phyloP scores from a whole-genome alignment of 2,329 filamentous ascomycete genomes.

The Paecilomyces formosus region DNA sequence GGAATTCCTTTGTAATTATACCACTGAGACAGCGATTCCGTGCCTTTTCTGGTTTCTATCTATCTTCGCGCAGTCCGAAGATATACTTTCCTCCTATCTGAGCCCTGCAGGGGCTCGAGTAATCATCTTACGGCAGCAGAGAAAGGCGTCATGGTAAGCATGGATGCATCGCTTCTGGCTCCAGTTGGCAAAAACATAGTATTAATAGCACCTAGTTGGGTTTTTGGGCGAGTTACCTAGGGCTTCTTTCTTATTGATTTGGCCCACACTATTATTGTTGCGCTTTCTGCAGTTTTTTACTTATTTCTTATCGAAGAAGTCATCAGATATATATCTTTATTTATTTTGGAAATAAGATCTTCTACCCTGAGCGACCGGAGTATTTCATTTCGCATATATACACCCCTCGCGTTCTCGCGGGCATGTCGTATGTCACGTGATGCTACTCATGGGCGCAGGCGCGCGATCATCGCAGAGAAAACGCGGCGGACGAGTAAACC shows the following conservation, averaged over 20 bases:
- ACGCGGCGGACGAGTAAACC: not conserved
- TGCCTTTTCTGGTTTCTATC: slow-evolving; percentile 8
- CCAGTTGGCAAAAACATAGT: not conserved
- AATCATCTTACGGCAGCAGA: slow-evolving; percentile 3
- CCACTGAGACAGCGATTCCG: slow-evolving; percentile 4
- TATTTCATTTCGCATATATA: not conserved
- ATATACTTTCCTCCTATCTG: slow-evolving; percentile 9
- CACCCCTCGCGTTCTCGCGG: not conserved
- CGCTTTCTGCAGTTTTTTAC: not conserved
- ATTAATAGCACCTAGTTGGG: not conserved
- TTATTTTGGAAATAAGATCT: not conserved
- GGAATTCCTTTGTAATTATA: slow-evolving; percentile 11
- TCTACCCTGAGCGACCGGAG: not conserved
- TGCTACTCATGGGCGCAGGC: not conserved
- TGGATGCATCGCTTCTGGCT: not conserved
- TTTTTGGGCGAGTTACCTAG: not conserved
- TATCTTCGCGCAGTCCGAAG: slow-evolving; percentile 11
- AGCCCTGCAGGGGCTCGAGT: not conserved
- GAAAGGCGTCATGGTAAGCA: slow-evolving; percentile 14
- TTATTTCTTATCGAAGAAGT: not conserved
- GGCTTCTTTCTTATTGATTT: not conserved
- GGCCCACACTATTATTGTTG: not conserved
- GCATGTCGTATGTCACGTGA: not conserved
- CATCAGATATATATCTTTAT: not conserved
- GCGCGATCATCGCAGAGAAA: not conserved